Evolutionary conservation across 139 green algal species (phyloP), one percentile per base, ranked within the genome.

Genomic region (Chlorella sp.): DNA sequence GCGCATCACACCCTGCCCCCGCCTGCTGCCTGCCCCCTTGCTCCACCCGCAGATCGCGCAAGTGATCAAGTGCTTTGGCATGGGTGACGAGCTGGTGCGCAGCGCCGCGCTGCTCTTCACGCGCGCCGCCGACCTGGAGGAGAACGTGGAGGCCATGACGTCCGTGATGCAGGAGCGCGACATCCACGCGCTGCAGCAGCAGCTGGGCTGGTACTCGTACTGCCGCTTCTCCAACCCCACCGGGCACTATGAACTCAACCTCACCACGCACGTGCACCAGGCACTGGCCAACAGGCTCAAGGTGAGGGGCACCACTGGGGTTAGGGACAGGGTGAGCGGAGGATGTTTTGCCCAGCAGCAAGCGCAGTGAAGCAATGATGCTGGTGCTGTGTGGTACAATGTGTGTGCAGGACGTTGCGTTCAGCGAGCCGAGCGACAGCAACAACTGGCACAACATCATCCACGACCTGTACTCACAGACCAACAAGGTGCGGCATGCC

Each of bases 221-320:
- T 71, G 74, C 26, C 72, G 80, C 30, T 84, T 84, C 75, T 75
- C 70, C 69, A 89, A 89, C 71, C 75, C 81, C 31, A 87, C 84
- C 79, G 86, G 84, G 17, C 86, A 91, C 72, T 91, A 91, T 61
- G 86, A 88, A 78, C 78, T 91, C 55, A 77, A 82, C 62, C 78
- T 91, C n/a, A 76, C 71, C 17, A 68, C 75, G 24, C 69, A 50
- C 2, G 63, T 79, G 35, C 79, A 90, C 74, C 61, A 71, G 2
- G 71, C 76, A 26, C 73, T 88, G 31, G 82, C 78, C 33, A 82
- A 72, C 1, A 74, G 84, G 5, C 74, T 89, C 33, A 85, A 85
- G 61, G 82, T 35, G 42, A 67, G 3, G 61, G n/a, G 27, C 42
- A 55, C 10, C 42, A n/a, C n/a, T 24, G 51, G 51, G 51, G 51